Base-by-base conservation (phyloP, 2,329 filamentous ascomycete genomes). In the Aspergillus viridinutans region DNA sequence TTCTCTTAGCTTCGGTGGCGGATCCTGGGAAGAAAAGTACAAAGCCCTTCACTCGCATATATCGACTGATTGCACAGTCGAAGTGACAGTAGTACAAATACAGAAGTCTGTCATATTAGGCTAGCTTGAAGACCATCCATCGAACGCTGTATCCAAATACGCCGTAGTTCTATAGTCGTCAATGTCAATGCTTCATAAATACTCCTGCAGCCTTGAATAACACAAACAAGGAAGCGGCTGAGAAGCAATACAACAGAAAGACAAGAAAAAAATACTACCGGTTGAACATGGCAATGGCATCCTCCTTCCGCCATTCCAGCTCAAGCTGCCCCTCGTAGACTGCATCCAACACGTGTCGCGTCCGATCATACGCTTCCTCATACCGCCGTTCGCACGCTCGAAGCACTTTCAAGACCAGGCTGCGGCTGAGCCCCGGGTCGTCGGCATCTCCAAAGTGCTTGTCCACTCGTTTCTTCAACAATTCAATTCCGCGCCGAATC, bases 381-480 rank as follows among this genome's bases (percentile, higher is more conserved):
- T 87, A 88, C 43, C 78, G 78, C 38, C 72, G 72, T 70, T 86
- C 83, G 61, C 84, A 86, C 67, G 83, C 83, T 56, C 81, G 82
- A 51, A 84, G 75, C 28, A 88, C 85, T 69, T 85, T 83, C 48
- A 74, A 73, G 25, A 87, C 83, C 52, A 88, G 68, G 53, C 78
- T 80, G 7, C 81, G 75, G 65, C 85, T 88, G 54, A 88, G 78
- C 23, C 78, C 83, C 55, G 86, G 85, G 61, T 92, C 89, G 64
- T 95, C 91, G 4, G 87, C 89, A 64, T 96, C 91, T 47, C 91
- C 91, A 80, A 97, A 97, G 74, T 97, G 93, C 78, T 97, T 99
- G 76, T 97, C 93, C 1, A 97, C 90, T 51, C 93, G 85, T 78
- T 96, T 96, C 68, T 88, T 88, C 64, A 97, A 80, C 54, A 90